phyloP scores from a whole-genome alignment of 2,329 filamentous ascomycete species.

The Penicillium glabrum region DNA sequence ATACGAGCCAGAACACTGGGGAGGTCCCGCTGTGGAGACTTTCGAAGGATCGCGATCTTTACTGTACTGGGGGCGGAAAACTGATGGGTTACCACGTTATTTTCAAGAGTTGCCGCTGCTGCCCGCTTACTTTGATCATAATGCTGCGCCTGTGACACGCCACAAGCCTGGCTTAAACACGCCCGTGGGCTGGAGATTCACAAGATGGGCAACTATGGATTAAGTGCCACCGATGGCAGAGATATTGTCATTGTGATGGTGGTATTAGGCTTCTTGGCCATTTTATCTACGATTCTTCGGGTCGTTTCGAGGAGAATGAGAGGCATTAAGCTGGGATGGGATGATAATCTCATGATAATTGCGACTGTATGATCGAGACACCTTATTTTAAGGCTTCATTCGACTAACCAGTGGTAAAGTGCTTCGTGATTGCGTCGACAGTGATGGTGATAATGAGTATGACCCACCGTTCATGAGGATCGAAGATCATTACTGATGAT shows the following conservation, averaged over 20 bases:
- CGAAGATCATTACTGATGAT: background rate
- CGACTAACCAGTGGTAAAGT: background rate
- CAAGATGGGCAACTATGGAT: background rate
- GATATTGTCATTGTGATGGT: slow-evolving; percentile 1
- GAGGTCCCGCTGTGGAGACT: background rate
- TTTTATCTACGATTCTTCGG: background rate
- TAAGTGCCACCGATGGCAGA: background rate
- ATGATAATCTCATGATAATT: slow-evolving; percentile 2
- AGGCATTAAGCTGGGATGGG: background rate
- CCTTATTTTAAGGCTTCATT: background rate
- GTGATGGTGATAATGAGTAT: slow-evolving; percentile 4
- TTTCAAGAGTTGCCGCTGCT: no score
- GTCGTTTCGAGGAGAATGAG: slow-evolving; percentile 1
- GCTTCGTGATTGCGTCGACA: background rate
- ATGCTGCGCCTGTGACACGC: no score
- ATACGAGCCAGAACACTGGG: no score
- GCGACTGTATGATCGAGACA: background rate
- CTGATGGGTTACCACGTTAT: no score
- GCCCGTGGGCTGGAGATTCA: no score
- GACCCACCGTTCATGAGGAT: background rate
- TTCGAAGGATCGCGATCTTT: background rate
- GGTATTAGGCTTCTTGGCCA: background rate
- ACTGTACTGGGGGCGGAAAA: background rate
- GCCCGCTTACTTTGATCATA: no score
- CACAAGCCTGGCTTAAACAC: no score